Percentiles rank a stretch among this genome's conserved stretches.
These are phyloP conservation scores for Aspergillus vadensis DNA, from an alignment of 2,329 filamentous ascomycete genomes.

Conservation along the genomic window DNA sequence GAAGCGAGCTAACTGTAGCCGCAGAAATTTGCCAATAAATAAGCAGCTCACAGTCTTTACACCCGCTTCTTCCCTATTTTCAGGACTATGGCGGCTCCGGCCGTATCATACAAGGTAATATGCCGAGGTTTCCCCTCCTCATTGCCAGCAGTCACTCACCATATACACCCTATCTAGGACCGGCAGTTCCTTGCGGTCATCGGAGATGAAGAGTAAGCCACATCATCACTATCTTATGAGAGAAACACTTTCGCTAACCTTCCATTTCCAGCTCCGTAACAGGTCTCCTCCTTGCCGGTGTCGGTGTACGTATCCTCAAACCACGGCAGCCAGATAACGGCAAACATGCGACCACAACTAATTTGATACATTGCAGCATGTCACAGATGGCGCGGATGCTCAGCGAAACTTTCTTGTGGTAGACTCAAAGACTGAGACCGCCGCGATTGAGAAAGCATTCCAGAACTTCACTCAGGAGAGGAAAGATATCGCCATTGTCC, in stretches of 20 bases:
- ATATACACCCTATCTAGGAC: slow-evolving; percentile 56
- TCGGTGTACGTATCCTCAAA: slow-evolving; percentile 67
- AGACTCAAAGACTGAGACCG: slow-evolving; percentile 86
- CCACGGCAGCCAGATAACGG: neutral
- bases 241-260: slow-evolving; percentile 18
- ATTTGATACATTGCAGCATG: slow-evolving; percentile 64
- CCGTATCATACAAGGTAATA: slow-evolving; percentile 57
- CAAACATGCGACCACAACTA: slow-evolving; percentile 3
- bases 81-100: slow-evolving; percentile 59
- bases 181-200: slow-evolving; percentile 97
- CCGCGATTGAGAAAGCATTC: slow-evolving; percentile 86
- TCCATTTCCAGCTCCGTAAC: slow-evolving; percentile 79
- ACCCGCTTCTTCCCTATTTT: neutral
- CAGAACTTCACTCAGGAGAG: slow-evolving; percentile 83
- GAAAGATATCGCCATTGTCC: slow-evolving; percentile 93
- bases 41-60: neutral
- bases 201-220: slow-evolving; percentile 75
- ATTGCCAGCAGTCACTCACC: slow-evolving; percentile 35
- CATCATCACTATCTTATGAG: neutral
- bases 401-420: slow-evolving; percentile 99
- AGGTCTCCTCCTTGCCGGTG: slow-evolving; percentile 88
- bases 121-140: slow-evolving; percentile 14
- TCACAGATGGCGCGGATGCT: slow-evolving; percentile 81
- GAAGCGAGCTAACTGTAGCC: neutral
- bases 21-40: neutral